Evolutionary conservation across 495 filamentous ascomycete species (phyloP).

Genomic region (Baudoinia panamericana): DNA sequence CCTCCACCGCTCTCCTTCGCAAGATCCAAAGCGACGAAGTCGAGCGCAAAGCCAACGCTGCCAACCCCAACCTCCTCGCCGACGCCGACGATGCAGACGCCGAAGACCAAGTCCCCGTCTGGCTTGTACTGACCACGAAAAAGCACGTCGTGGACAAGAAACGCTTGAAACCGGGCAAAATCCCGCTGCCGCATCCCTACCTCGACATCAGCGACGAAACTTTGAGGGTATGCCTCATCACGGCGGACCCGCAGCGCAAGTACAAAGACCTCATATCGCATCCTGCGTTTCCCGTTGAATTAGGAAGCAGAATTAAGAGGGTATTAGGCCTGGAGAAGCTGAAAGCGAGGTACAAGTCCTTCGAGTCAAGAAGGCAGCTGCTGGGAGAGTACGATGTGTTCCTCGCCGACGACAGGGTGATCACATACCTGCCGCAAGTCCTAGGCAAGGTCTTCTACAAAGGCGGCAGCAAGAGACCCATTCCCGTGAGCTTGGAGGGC

Average conservation of each 20-base stretch:
- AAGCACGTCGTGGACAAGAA: conserved; percentile 66
- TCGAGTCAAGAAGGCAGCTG: conserved; percentile 76
- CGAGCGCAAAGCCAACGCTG: conserved; percentile 33
- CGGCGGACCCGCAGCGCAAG: conserved; percentile 69
- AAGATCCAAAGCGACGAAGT: conserved; percentile 57
- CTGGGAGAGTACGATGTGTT: conserved; percentile 74
- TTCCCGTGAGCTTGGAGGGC: conserved; percentile 56
- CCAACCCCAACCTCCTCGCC: conserved; percentile 34
- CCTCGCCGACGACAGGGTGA: conserved; percentile 70
- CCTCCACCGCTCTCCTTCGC: conserved; percentile 64
- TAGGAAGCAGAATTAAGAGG: conserved; percentile 59
- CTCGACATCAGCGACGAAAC: conserved; percentile 41
- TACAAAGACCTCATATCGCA: conserved; percentile 79
- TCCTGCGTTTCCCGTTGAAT: conserved; percentile 56
- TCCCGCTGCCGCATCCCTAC: conserved; percentile 25
- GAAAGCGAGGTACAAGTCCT: conserved; percentile 70
- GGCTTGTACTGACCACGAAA: conserved; percentile 81
- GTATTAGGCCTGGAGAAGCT: conserved; percentile 76
- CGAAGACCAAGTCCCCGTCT: conserved; percentile 53
- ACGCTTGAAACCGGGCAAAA: conserved; percentile 65
- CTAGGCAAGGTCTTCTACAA: conserved; percentile 86
- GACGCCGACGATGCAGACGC: conserved; percentile 41
- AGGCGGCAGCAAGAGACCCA: conserved; percentile 61
- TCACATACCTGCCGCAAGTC: conserved; percentile 57
- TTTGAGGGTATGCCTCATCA: conserved; percentile 61